Base-by-base conservation (phyloP, 176 grass and related monocot species). In the Elymus sibiricus region DNA sequence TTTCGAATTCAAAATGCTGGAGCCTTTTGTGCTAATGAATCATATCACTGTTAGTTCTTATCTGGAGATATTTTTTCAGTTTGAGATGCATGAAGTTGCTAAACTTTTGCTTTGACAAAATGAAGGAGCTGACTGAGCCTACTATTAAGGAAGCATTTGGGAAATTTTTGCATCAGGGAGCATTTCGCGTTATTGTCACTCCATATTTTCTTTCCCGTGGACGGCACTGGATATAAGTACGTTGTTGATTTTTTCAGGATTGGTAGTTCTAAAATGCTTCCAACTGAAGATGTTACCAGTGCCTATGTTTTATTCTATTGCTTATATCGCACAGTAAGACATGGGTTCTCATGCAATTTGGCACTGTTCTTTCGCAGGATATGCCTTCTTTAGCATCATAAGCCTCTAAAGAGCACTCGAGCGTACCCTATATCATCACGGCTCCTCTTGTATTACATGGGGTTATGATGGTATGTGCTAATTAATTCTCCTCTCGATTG, bases 151-250 rank as follows among this genome's bases (percentile, higher is more conserved):
- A 92, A 84, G 93, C 96, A 79, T 98, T 98, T 82, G 63, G 79
- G 82, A 87, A 84, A 81, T 98, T 93, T 84, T 86, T 98, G 32
- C 77, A 92, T 60, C 83, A 89, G 81, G 93, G 95, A 79, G 95
- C 91, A 25, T 92, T 83, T 9, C 85, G 81, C 12, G 35, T 98
- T 83, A 88, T 98, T 71, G 70, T 94, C 47, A 95, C 88, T 85
- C 95, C 91, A 60, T 98, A 95, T 87, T 98, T 98, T 74, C 95
- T 98, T 84, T 94, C 92, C 17, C 93, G 93, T 77, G 91, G 95
- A 80, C 74, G 93, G 4, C 93, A 98, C 86, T 95, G 95, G 93
- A 90, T 91, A 12, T 76, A 95, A 84, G 95, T 97, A 90, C 79
- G 74, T 32, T 32, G 31, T 32, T 32, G 31, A 32, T 49, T 56